Base-by-base conservation (phyloP, 176 grass and related monocot genomes). In the Melocanna baccifera region DNA sequence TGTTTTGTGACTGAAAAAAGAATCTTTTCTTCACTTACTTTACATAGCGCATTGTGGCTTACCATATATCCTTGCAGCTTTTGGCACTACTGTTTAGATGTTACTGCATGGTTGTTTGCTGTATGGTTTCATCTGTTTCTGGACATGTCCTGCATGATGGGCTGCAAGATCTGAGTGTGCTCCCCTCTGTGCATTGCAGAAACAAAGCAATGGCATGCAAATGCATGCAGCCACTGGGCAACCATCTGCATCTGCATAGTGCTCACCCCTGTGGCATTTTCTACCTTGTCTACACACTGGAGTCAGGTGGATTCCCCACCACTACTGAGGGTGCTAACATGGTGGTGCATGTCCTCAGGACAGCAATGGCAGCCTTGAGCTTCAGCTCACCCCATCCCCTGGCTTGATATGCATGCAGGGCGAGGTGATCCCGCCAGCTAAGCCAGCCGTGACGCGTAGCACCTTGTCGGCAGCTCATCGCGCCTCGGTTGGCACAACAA, bases 341-440 rank as follows among this genome's bases (percentile, higher is more conserved):
- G 88, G 79, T 74, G 32, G 46, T 63, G 80, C 4, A 20, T 55
- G 66, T 83, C 84, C 84, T 85, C 70, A 41, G n/a, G 62, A 59
- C 79, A 83, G 66, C 79, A 86, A 86, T 86, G 48, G 84, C 88
- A 86, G 84, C 84, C 73, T 86, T 83, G 88, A 83, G 73, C 84
- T 83, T 90, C 88, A 77, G 40, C 84, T 72, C 81, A 71, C 14
- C 25, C 29, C 26, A 26, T 63, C 59, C 29, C 4, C 12, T 62
- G 58, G 25, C 20, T 73, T 71, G 80, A 7, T 28, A 13, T 59
- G 71, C 70, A 39, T 46, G 43, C 74, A 19, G 45, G 46, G 69
- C 6, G 19, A 40, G 77, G 57, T 46, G 83, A 77, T 28, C 65
- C 56, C 16, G 64, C 84, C 88, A 90, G 78, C 88, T 82, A 75